Evolutionary conservation across 139 green algal species (phyloP).

Genomic region (Chlorella ohadii): DNA sequence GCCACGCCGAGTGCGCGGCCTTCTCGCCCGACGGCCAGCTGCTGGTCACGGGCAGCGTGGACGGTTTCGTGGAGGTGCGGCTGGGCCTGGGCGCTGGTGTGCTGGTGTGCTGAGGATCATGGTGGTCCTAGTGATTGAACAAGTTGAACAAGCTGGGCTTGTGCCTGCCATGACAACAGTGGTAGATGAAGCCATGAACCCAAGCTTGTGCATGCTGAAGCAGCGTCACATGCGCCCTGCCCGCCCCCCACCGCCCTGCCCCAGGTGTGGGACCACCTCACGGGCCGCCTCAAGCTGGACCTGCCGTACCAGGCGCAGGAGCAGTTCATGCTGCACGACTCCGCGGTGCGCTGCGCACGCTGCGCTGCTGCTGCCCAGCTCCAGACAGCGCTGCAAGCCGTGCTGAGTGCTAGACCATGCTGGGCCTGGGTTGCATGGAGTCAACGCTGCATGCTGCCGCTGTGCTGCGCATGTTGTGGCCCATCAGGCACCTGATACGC

Average conservation of each 20-base stretch:
- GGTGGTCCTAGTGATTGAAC: too few species aligned
- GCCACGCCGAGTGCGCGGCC: conserved; percentile 75
- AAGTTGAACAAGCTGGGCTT: not conserved
- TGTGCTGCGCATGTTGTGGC: too few species aligned
- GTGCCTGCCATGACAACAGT: too few species aligned
- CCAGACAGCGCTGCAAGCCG: too few species aligned
- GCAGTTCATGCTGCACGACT: conserved; percentile 98
- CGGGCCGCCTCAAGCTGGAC: conserved; percentile 93
- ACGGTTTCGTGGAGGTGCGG: conserved; percentile 88
- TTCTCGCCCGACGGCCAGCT: conserved; percentile 93
- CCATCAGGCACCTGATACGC: too few species aligned
- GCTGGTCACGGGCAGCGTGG: conserved; percentile 91
- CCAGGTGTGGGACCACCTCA: conserved; percentile 94
- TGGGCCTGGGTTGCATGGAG: too few species aligned
- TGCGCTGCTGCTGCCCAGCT: too few species aligned
- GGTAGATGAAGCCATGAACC: too few species aligned
- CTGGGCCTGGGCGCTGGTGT: not conserved
- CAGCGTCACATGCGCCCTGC: too few species aligned
- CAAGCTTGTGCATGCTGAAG: too few species aligned
- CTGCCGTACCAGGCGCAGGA: conserved; percentile 95
- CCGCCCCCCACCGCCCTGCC: not conserved
- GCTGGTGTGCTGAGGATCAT: not conserved
- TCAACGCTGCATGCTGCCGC: conserved; percentile 98
- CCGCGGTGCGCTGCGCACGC: conserved; percentile 42
- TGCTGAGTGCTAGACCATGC: too few species aligned